Base-by-base conservation (phyloP, 2,329 filamentous ascomycete genomes). In the Aspergillus sp. region DNA sequence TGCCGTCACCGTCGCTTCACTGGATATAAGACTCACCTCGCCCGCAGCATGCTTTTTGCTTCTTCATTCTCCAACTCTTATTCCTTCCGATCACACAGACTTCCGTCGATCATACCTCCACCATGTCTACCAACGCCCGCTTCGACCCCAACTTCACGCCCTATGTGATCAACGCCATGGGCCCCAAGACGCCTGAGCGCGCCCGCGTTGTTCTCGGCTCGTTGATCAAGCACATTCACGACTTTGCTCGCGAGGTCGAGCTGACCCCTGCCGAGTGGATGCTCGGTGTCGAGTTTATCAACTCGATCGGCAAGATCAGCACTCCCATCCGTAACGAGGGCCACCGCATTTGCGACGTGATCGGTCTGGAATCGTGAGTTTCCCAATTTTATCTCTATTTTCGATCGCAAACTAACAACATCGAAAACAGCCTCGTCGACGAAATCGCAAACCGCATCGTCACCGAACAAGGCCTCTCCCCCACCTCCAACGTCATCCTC, bases 221-320 rank as follows among this genome's bases (percentile, higher is more conserved):
- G 30, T 77, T 92, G 69, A 88, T 92, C 77, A 82, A 80, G 53
- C 90, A 93, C 79, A 82, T 93, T 61, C 91, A 93, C 80, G 89
- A 92, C 78, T 93, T 93, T 75, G 85, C 87, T 60, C 87, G 91
- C 61, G 91, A 93, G 72, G 86, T 91, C 66, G 89, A 93, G 78
- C 85, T 93, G 55, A 92, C 87, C 19, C 83, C 87, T 34, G 90
- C 91, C 58, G 91, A 93, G 78, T 93, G 90, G 90, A 85, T 92
- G 77, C 78, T 86, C 7, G 91, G 90, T 57, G 89, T 93, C 58
- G 83, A 89, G 71, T 92, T 90, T 74, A 80, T 93, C 79, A 93
- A 93, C 81, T 84, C 86, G 50, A 85, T 91, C 64, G 90, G 91
- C 64, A 87, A 91, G 77, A 85, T 87, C 68, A 89, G 85, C 66